Percentiles rank a stretch among this genome's conserved stretches.
phyloP scores from a whole-genome alignment of 805 yeast species.

The Saccharomycopsis sp. region DNA sequence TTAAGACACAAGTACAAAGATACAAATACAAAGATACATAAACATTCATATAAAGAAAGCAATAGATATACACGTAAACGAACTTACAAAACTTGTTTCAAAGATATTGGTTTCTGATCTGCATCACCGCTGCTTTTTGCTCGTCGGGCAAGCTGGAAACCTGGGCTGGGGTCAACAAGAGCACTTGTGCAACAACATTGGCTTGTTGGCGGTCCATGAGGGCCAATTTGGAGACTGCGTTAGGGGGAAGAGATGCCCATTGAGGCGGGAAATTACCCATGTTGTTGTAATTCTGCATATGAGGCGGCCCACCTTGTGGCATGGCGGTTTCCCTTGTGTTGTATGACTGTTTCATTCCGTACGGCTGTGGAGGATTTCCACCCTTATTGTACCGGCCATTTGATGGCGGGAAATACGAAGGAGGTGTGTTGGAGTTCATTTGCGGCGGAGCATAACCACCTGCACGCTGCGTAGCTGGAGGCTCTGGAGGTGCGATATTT shows the following conservation, averaged over 20 bases:
- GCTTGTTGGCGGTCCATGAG: conserved; percentile 16
- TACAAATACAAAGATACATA: background rate
- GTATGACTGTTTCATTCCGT: too few relatives aligned
- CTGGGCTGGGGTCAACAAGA: conserved; percentile 8
- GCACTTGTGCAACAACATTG: conserved; percentile 14
- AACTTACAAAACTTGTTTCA: conserved; percentile 5
- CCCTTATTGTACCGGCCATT: background rate
- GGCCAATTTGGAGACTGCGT: conserved; percentile 7
- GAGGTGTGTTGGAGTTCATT: background rate
- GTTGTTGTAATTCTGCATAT: background rate
- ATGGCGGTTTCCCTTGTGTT: background rate
- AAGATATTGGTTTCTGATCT: conserved; percentile 14
- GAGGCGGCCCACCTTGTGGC: background rate
- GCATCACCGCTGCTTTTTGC: conserved; percentile 13
- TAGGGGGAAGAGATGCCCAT: conserved; percentile 13
- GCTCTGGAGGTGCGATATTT: background rate
- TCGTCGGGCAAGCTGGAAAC: conserved; percentile 11
- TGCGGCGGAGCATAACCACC: background rate
- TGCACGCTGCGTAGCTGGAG: background rate
- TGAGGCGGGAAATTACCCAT: conserved; percentile 9
- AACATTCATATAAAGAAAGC: too few relatives aligned
- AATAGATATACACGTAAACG: background rate
- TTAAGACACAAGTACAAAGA: background rate
- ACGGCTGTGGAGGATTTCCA: background rate
- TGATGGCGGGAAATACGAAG: background rate